Conservation (phyloP, 2,329 filamentous ascomycete species). For the Xylariomycetidae sp. region DNA sequence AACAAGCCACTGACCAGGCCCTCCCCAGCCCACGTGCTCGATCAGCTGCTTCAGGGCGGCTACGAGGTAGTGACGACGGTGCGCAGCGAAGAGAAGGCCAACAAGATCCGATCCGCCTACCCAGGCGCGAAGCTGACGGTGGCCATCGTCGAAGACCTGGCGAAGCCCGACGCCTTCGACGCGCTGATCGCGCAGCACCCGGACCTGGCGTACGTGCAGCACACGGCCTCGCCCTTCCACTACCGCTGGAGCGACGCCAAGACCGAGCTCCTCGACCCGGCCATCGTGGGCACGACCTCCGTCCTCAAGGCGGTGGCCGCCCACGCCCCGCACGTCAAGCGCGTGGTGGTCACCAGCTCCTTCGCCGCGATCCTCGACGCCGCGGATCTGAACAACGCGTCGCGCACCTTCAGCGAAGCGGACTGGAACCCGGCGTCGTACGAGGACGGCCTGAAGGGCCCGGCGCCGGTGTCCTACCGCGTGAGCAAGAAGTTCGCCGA, state of each 20-base stretch:
- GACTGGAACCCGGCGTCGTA: slow-evolving; percentile 50
- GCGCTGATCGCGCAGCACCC: slow-evolving; percentile 43
- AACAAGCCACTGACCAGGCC: background rate
- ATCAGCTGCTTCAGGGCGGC: slow-evolving; percentile 44
- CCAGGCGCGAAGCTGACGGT: slow-evolving; percentile 40
- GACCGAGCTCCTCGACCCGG: slow-evolving; percentile 52
- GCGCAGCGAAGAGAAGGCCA: slow-evolving; percentile 47
- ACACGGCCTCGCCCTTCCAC: slow-evolving; percentile 57
- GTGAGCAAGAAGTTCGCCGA: slow-evolving; percentile 51
- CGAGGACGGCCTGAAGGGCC: slow-evolving; percentile 33
- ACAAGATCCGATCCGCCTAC: slow-evolving; percentile 44
- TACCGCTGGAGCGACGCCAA: slow-evolving; percentile 45
- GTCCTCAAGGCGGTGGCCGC: slow-evolving; percentile 65
- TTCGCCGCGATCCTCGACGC: slow-evolving; percentile 47
- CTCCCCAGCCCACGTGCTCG: slow-evolving; percentile 45
- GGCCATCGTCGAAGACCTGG: slow-evolving; percentile 71
- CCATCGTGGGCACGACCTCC: slow-evolving; percentile 56
- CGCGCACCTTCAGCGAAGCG: slow-evolving; percentile 37
- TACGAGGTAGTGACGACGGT: slow-evolving; percentile 52
- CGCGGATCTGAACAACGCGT: slow-evolving; percentile 29
- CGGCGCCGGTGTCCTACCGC: slow-evolving; percentile 41
- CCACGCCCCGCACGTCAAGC: slow-evolving; percentile 54
- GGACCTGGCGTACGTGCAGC: slow-evolving; percentile 49
- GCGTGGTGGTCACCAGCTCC: slow-evolving; percentile 59
- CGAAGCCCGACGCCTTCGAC: slow-evolving; percentile 66